phyloP scores from a whole-genome alignment of 2,329 filamentous ascomycete genomes.

The Zopfia rhizophila region DNA sequence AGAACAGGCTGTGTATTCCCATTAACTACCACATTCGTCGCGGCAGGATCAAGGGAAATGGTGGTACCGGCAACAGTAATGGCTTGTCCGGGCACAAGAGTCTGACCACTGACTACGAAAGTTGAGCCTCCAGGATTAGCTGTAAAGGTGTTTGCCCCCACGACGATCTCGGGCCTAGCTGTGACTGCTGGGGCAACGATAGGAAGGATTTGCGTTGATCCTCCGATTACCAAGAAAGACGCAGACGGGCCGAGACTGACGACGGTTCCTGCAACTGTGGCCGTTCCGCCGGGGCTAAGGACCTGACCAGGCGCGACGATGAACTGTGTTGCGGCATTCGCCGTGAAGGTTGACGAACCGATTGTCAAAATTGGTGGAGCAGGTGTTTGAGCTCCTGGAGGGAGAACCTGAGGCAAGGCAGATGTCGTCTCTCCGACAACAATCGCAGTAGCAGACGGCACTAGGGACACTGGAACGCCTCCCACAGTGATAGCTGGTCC shows the following conservation, averaged over 20 bases:
- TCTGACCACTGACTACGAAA: conserved; percentile 30
- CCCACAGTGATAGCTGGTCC: conserved; percentile 48
- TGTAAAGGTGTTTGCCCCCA: conserved; percentile 40
- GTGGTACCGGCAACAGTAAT: conserved; percentile 32
- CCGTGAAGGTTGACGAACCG: conserved; percentile 52
- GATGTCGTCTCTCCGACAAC: conserved; percentile 40
- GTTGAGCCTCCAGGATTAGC: conserved; percentile 44
- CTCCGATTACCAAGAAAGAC: conserved; percentile 53
- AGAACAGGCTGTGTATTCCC: conserved; percentile 22
- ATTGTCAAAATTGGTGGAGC: conserved; percentile 53
- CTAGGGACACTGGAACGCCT: conserved; percentile 44
- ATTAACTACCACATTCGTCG: conserved; percentile 34
- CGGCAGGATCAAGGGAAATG: conserved; percentile 31
- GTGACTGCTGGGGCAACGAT: conserved; percentile 38
- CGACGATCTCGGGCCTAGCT: conserved; percentile 37
- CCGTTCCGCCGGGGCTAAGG: conserved; percentile 52
- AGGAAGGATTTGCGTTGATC: conserved; percentile 46
- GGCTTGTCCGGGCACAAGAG: conserved; percentile 31
- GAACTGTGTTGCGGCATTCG: conserved; percentile 59
- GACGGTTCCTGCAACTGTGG: conserved; percentile 49
- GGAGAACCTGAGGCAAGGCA: conserved; percentile 26
- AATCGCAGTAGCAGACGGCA: conserved; percentile 40
- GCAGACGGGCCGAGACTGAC: conserved; percentile 54
- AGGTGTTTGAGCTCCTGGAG: conserved; percentile 14
- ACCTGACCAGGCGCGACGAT: conserved; percentile 52